These are phyloP conservation scores for Fomes fomentarius DNA, from an alignment of 1,284 basidiomycete species.

Conservation along the genomic window DNA sequence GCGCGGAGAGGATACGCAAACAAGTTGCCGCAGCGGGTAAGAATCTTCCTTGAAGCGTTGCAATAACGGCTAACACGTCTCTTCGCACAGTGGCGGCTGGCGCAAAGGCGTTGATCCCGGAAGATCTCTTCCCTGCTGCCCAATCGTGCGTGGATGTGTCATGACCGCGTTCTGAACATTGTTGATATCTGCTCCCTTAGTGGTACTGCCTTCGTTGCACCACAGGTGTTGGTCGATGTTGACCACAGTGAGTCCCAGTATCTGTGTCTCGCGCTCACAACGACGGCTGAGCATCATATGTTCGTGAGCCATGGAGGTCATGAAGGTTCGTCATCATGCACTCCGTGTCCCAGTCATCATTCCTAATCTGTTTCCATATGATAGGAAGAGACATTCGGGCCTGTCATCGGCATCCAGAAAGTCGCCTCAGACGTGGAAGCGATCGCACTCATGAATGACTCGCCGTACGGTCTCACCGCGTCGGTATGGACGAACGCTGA, in stretches of 20 bases:
- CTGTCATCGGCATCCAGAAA: slow-evolving; percentile 90
- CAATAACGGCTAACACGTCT: background rate
- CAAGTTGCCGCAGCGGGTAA: slow-evolving; percentile 84
- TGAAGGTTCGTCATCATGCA: slow-evolving; percentile 76
- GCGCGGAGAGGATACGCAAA: slow-evolving; percentile 82
- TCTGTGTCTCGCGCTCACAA: no score
- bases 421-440: slow-evolving; percentile 87
- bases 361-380: background rate
- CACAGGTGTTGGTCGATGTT: slow-evolving; percentile 88
- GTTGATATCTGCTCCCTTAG: no score
- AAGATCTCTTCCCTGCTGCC: slow-evolving; percentile 70
- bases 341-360: no score
- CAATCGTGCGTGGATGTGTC: slow-evolving; percentile 51
- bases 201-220: slow-evolving; percentile 85
- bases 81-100: slow-evolving; percentile 71
- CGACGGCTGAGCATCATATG: no score
- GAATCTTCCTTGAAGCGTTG: background rate
- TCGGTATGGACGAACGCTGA: slow-evolving; percentile 89
- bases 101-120: slow-evolving; percentile 77
- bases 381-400: slow-evolving; percentile 88
- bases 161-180: background rate
- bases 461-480: slow-evolving; percentile 92
- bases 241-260: slow-evolving; percentile 70
- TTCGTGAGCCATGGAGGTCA: slow-evolving; percentile 87
- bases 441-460: slow-evolving; percentile 92